Conservation (phyloP, 2,329 filamentous ascomycete genomes). For the Nigrospora sphaerica region DNA sequence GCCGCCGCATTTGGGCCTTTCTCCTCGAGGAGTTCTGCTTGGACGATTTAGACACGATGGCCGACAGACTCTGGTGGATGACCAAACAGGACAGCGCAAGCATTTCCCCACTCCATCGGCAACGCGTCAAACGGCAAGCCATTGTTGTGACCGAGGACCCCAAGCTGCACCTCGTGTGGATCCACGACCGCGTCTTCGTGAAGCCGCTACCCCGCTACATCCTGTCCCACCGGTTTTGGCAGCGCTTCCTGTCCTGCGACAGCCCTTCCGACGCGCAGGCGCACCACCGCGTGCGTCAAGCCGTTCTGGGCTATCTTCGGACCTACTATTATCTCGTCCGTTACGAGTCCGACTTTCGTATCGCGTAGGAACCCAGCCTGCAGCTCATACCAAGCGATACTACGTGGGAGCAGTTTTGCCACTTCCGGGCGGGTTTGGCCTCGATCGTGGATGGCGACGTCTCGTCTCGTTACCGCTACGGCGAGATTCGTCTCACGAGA, state of each 20-base stretch:
- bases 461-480: slow-evolving; percentile 8
- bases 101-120: slow-evolving; percentile 20
- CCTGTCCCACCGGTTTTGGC: slow-evolving; percentile 17
- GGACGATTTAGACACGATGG: slow-evolving; percentile 5
- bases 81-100: slow-evolving; percentile 8
- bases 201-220: slow-evolving; percentile 25
- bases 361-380: slow-evolving; percentile 18
- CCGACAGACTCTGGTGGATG: slow-evolving; percentile 6
- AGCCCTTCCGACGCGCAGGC: not conserved
- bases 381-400: slow-evolving; percentile 7
- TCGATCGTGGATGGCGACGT: slow-evolving; percentile 8
- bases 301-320: slow-evolving; percentile 23
- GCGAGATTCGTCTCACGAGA: slow-evolving; percentile 8
- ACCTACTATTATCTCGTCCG: slow-evolving; percentile 23
- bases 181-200: slow-evolving; percentile 19
- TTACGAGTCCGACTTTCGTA: slow-evolving; percentile 25
- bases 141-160: slow-evolving; percentile 26
- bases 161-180: slow-evolving; percentile 26
- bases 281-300: slow-evolving; percentile 3
- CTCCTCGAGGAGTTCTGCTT: slow-evolving; percentile 5
- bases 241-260: slow-evolving; percentile 6
- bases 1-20: not conserved
- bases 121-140: slow-evolving; percentile 16
- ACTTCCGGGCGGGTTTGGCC: slow-evolving; percentile 6
- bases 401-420: slow-evolving; percentile 11